These are phyloP conservation scores for rapeseed (Brassica napus) DNA, from an alignment of 345 rosid genomes.

Conservation along the genomic window DNA sequence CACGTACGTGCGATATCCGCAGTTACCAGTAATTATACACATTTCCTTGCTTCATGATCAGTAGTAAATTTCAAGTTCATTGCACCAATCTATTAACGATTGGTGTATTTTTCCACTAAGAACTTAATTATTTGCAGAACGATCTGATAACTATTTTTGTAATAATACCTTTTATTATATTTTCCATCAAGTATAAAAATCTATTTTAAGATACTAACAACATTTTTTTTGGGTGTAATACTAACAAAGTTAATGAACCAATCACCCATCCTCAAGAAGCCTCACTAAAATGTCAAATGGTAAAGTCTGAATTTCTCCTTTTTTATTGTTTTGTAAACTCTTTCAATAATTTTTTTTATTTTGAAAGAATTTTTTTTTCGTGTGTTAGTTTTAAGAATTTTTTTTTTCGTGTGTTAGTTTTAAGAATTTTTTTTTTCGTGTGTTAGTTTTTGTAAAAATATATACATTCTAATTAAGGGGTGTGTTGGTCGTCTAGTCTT, in stretches of 20 bases:
- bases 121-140: neutral
- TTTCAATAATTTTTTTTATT: neutral
- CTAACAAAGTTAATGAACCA: neutral
- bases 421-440: neutral
- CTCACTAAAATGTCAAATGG: neutral
- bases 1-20: conserved; percentile 22
- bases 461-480: neutral
- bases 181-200: neutral
- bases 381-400: neutral
- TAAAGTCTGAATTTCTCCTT: too few relatives aligned
- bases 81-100: conserved; percentile 3
- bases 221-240: too few relatives aligned
- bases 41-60: conserved; percentile 20
- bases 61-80: conserved; percentile 6
- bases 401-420: neutral
- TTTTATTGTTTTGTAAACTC: neutral
- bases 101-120: conserved; percentile 6
- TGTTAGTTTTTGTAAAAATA: neutral
- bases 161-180: neutral
- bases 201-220: too few relatives aligned
- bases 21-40: conserved; percentile 23
- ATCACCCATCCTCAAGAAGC: neutral
- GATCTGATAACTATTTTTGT: neutral
- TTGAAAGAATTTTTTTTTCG: neutral
- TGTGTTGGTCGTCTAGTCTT: neutral